Conservation (phyloP, 106 monocot species). For the Allium cepa region DNA sequence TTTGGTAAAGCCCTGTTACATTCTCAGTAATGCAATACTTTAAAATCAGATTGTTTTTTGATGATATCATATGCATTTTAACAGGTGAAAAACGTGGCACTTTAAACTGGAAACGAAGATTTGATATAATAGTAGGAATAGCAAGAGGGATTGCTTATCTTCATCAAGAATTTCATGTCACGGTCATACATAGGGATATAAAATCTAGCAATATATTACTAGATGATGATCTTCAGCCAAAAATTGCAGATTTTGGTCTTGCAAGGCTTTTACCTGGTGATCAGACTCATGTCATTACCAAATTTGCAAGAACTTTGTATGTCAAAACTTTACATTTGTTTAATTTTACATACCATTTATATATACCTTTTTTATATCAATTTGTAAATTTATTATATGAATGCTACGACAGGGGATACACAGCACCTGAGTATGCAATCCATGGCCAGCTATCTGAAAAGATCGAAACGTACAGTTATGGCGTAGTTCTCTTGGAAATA, state of each 20-base stretch:
- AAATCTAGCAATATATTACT: constrained; percentile 65
- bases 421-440: too few species aligned
- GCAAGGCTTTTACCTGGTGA: constrained; percentile 61
- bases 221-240: constrained; percentile 58
- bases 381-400: too few species aligned
- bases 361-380: background rate
- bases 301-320: constrained; percentile 74
- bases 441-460: too few species aligned
- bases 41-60: too few species aligned
- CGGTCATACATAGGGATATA: constrained; percentile 69
- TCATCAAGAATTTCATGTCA: constrained; percentile 67
- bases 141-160: constrained; percentile 72
- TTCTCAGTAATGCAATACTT: too few species aligned
- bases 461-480: too few species aligned
- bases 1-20: too few species aligned
- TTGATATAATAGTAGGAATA: constrained; percentile 68
- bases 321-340: constrained; percentile 1
- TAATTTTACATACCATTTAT: background rate
- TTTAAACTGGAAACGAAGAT: constrained; percentile 68
- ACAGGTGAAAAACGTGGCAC: constrained; percentile 36
- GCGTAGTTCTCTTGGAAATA: too few species aligned
- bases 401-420: too few species aligned
- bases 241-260: constrained; percentile 75
- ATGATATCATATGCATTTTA: background rate
- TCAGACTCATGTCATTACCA: constrained; percentile 60